phyloP scores from a whole-genome alignment of 805 yeast species.

The Wickerhamiella sorbophila region DNA sequence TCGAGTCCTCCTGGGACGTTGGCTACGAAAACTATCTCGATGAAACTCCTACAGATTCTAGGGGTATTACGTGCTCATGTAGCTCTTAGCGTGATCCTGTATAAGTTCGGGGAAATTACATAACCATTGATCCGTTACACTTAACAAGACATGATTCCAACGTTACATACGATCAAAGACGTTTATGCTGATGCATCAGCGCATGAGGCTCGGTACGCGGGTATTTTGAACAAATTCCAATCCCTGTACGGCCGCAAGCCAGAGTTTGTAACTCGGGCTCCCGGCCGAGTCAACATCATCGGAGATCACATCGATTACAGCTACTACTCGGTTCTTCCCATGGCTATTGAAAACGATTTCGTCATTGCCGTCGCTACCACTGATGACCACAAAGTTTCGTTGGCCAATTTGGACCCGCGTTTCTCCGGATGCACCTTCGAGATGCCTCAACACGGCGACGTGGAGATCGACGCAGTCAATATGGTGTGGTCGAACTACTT shows the following conservation, averaged over 20 bases:
- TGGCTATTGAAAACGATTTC: conserved; percentile 56
- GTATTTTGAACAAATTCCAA: conserved; percentile 5
- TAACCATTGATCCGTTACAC: background rate
- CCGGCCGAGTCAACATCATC: conserved; percentile 63
- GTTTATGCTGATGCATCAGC: conserved; percentile 13
- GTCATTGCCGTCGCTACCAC: conserved; percentile 31
- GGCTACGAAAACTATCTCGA: conserved; percentile 43
- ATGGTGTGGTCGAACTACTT: conserved; percentile 58
- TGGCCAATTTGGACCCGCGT: conserved; percentile 25
- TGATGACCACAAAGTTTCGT: conserved; percentile 19
- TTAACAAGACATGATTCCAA: background rate
- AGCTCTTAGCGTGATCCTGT: conserved; percentile 25
- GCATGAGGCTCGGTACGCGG: conserved; percentile 13
- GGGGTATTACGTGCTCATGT: conserved; percentile 68
- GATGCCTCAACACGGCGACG: conserved; percentile 14
- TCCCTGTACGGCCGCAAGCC: conserved; percentile 3
- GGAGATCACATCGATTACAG: conserved; percentile 68
- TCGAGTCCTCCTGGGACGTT: conserved; percentile 39
- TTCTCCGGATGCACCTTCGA: conserved; percentile 15
- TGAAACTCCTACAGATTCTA: conserved; percentile 35
- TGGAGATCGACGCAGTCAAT: conserved; percentile 35
- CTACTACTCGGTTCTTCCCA: conserved; percentile 52
- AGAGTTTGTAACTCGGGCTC: conserved; percentile 43
- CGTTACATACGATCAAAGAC: background rate
- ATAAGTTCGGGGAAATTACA: no score